phyloP scores from a whole-genome alignment of 2,329 filamentous ascomycete species.

The Eutypella sp. region DNA sequence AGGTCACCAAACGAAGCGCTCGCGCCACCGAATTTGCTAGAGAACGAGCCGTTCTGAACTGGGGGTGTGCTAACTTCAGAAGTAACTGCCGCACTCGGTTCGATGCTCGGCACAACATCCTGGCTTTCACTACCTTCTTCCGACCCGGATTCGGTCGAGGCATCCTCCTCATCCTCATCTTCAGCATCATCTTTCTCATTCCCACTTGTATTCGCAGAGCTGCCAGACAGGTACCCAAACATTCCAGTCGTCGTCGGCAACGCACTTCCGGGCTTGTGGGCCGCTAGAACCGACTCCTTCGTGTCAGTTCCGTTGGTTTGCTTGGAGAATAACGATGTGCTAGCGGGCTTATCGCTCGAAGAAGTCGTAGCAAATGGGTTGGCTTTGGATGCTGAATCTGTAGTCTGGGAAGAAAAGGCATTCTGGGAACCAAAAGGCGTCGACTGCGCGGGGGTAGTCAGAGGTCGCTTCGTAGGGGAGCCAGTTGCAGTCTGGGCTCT shows the following conservation, averaged over 20 bases:
- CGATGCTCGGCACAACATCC: slow-evolving; percentile 38
- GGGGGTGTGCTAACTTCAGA: slow-evolving; percentile 35
- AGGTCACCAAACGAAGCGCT: slow-evolving; percentile 17
- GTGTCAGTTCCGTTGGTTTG: slow-evolving; percentile 15
- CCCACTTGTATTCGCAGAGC: slow-evolving; percentile 50
- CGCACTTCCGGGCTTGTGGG: slow-evolving; percentile 18
- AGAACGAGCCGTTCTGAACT: slow-evolving; percentile 27
- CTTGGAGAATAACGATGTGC: slow-evolving; percentile 31
- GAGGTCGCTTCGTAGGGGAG: slow-evolving; percentile 20
- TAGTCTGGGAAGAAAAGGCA: slow-evolving; percentile 15
- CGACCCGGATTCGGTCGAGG: slow-evolving; percentile 40
- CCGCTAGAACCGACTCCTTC: slow-evolving; percentile 19
- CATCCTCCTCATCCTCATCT: slow-evolving; percentile 46
- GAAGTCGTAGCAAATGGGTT: slow-evolving; percentile 30
- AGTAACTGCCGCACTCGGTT: slow-evolving; percentile 38
- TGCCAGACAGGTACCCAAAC: slow-evolving; percentile 57
- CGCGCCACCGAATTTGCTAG: slow-evolving; percentile 21
- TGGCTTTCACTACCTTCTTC: slow-evolving; percentile 39
- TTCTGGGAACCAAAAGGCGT: slow-evolving; percentile 15
- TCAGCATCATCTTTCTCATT: slow-evolving; percentile 39
- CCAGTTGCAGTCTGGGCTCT: slow-evolving; percentile 33
- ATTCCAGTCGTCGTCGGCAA: slow-evolving; percentile 33
- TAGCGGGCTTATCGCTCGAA: slow-evolving; percentile 35
- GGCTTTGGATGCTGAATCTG: slow-evolving; percentile 25
- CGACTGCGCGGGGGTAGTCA: slow-evolving; percentile 7